Conservation (phyloP, 2,329 filamentous ascomycete species). For the Hypoxylon sp. region DNA sequence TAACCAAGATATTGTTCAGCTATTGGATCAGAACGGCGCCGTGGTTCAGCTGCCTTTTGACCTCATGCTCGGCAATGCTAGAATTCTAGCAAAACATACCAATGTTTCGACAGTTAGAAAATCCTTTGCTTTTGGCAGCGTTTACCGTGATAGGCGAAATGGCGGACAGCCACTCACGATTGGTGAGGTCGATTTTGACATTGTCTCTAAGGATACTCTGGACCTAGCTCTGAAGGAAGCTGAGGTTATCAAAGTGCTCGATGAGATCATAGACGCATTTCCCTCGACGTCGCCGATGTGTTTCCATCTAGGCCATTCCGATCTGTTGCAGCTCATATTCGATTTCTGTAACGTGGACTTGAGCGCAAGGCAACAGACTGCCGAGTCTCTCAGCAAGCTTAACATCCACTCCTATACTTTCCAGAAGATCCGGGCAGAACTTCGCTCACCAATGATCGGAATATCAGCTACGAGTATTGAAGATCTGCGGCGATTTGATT, state of each 20-base stretch:
- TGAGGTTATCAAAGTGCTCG: constrained; percentile 92
- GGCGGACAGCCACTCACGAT: constrained; percentile 86
- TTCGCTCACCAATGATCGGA: constrained; percentile 84
- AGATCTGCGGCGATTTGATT: constrained; percentile 91
- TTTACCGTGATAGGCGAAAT: constrained; percentile 83
- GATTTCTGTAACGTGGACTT: constrained; percentile 85
- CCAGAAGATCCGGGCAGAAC: constrained; percentile 84
- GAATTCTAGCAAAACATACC: constrained; percentile 80
- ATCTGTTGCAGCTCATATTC: constrained; percentile 88
- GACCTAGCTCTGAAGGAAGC: constrained; percentile 92
- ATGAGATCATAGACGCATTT: constrained; percentile 87
- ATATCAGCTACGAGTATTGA: constrained; percentile 91
- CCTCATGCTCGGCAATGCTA: constrained; percentile 88
- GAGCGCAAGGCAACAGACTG: constrained; percentile 76
- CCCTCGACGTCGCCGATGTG: constrained; percentile 84
- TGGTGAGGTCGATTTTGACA: constrained; percentile 95
- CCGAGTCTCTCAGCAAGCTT: constrained; percentile 87
- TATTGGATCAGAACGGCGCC: constrained; percentile 87
- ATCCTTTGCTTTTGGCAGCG: constrained; percentile 87
- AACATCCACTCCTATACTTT: constrained; percentile 86
- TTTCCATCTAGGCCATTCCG: constrained; percentile 90
- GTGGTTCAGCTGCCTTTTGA: constrained; percentile 95
- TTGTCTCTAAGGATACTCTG: constrained; percentile 84
- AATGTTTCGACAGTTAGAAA: constrained; percentile 75
- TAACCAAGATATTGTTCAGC: constrained; percentile 76